A percentile compares a stretch with the other conserved stretches of the same genome.
phyloP scores from a whole-genome alignment of 179 eudicot species.

The Beta macrorhiza region DNA sequence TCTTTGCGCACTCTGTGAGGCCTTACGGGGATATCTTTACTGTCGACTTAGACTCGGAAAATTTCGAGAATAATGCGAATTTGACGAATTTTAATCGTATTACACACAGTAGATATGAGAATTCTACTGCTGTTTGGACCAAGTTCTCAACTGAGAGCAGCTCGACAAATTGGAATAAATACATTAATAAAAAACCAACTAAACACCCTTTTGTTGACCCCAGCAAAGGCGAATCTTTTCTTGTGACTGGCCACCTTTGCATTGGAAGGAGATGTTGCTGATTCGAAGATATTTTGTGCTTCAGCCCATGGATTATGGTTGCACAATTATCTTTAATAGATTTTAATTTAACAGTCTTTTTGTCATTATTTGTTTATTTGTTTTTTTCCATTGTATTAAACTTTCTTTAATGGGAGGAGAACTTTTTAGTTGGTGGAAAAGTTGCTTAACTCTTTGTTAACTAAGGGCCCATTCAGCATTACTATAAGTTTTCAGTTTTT shows the following conservation, averaged over 20 bases:
- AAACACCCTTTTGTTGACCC: neutral
- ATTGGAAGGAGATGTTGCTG: neutral
- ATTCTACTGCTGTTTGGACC: constrained; percentile 20
- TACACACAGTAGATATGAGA: constrained; percentile 16
- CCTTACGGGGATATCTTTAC: constrained; percentile 24
- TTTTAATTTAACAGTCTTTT: no score
- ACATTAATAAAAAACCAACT: no score
- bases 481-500: no score
- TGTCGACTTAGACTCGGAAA: neutral
- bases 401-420: no score
- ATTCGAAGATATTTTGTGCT: neutral
- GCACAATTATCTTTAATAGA: no score
- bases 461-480: no score
- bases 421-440: no score
- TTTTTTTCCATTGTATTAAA: no score
- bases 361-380: no score
- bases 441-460: no score
- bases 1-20: constrained; percentile 21
- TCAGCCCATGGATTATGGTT: neutral
- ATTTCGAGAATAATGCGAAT: constrained; percentile 7
- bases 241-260: neutral
- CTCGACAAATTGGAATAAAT: no score
- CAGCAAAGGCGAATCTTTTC: neutral
- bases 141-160: no score
- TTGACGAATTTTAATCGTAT: constrained; percentile 1